Conservation (phyloP, 208 protist genomes). For the Crithidia expoeki region DNA sequence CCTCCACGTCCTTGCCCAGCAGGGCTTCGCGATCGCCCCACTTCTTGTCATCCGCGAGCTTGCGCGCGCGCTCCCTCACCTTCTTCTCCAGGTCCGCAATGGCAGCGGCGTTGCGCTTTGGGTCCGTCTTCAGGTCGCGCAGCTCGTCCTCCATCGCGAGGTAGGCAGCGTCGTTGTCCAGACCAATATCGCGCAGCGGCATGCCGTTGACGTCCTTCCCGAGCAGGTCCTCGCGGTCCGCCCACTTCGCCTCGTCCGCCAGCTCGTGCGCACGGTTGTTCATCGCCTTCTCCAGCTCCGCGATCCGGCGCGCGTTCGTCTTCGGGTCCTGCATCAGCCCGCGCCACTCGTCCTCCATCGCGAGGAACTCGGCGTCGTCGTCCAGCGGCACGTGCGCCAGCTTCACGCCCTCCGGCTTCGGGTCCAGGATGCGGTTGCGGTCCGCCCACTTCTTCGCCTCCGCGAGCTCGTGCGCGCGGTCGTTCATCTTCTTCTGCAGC, state of each 20-base stretch:
- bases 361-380: conserved; percentile 49
- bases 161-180: conserved; percentile 49
- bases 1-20: too few relatives aligned
- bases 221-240: conserved; percentile 68
- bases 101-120: conserved; percentile 43
- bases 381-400: conserved; percentile 67
- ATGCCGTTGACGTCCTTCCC: conserved; percentile 52
- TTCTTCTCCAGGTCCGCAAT: too few relatives aligned
- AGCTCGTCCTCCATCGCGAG: conserved; percentile 42
- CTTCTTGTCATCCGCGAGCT: too few relatives aligned
- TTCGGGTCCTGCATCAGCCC: conserved; percentile 65
- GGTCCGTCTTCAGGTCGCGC: conserved; percentile 52
- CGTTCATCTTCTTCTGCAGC: too few relatives aligned
- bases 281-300: conserved; percentile 54
- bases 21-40: too few relatives aligned
- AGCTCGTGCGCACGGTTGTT: conserved; percentile 71
- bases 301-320: conserved; percentile 53
- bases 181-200: conserved; percentile 60
- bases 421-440: too few relatives aligned
- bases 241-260: conserved; percentile 53
- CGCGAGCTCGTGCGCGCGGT: too few relatives aligned
- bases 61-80: too few relatives aligned
- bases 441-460: too few relatives aligned
- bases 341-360: conserved; percentile 58
- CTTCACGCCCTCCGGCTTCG: too few relatives aligned